Evolutionary conservation across 2,329 filamentous ascomycete genomes (phyloP).

Genomic region (Arthrobotrys sphaeroides): DNA sequence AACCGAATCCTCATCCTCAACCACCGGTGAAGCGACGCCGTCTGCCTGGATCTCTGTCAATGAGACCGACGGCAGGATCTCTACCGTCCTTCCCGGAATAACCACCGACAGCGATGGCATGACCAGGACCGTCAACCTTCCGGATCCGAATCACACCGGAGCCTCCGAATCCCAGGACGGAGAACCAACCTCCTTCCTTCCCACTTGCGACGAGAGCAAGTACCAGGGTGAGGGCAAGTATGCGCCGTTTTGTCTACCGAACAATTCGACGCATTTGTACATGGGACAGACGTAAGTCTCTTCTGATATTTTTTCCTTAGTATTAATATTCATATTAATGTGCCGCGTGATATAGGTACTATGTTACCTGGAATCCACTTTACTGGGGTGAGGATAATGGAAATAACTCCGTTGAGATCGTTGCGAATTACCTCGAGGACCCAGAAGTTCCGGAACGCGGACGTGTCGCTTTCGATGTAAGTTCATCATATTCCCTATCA

Average conservation of each 20-base stretch:
- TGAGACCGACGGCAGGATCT: conserved; percentile 42
- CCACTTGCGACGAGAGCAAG: conserved; percentile 40
- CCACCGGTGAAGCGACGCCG: conserved; percentile 9
- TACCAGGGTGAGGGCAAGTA: conserved; percentile 46
- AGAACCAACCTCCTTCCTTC: conserved; percentile 44
- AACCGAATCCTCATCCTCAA: conserved; percentile 25
- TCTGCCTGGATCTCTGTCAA: conserved; percentile 50
- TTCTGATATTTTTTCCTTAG: background rate
- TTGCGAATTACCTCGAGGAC: conserved; percentile 32
- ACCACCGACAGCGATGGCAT: conserved; percentile 41
- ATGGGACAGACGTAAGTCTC: conserved; percentile 42
- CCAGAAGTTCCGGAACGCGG: conserved; percentile 14
- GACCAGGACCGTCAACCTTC: conserved; percentile 41
- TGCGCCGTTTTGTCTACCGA: conserved; percentile 44
- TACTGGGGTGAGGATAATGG: conserved; percentile 39
- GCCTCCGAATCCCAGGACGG: conserved; percentile 7
- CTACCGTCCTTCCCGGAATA: conserved; percentile 35
- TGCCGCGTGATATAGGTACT: conserved; percentile 23
- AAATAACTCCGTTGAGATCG: conserved; percentile 45
- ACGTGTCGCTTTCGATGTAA: conserved; percentile 49
- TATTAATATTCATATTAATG: background rate
- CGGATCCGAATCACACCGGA: conserved; percentile 26
- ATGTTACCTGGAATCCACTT: conserved; percentile 50
- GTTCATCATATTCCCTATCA: background rate
- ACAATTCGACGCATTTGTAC: conserved; percentile 30